phyloP scores from a whole-genome alignment of 2,329 filamentous ascomycete species.

The Scedosporium apiospermum region DNA sequence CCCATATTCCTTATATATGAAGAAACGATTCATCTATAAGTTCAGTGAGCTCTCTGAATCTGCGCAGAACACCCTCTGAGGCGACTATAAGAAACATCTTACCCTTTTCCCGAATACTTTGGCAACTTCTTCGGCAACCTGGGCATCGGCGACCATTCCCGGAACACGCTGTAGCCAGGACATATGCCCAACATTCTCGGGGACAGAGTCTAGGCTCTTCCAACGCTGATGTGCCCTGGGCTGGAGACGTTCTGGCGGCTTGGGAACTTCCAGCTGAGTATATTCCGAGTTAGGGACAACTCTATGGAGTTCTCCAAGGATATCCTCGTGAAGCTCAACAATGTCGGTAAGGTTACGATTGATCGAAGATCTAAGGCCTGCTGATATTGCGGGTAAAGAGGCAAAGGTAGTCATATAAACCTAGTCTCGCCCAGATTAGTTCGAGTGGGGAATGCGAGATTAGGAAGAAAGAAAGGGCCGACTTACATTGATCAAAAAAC shows the following conservation, averaged over 20 bases:
- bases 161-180: conserved; percentile 36
- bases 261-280: conserved; percentile 29
- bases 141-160: conserved; percentile 47
- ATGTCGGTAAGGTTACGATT: conserved; percentile 73
- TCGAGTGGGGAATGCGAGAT: conserved; percentile 4
- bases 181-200: conserved; percentile 27
- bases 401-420: conserved; percentile 68
- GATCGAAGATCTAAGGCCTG: conserved; percentile 59
- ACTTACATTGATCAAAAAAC: conserved; percentile 74
- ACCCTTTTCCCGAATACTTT: conserved; percentile 52
- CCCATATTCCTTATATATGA: conserved; percentile 84
- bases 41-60: background rate
- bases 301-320: conserved; percentile 65
- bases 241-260: background rate
- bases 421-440: conserved; percentile 26
- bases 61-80: too few relatives aligned
- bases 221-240: conserved; percentile 31
- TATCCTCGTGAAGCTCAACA: conserved; percentile 71
- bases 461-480: background rate
- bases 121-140: conserved; percentile 50
- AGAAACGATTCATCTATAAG: conserved; percentile 66
- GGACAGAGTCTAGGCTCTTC: conserved; percentile 37
- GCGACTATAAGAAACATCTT: conserved; percentile 9
- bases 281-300: conserved; percentile 61
- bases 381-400: conserved; percentile 56